Evolutionary conservation across 2,329 filamentous ascomycete genomes (phyloP).

Genomic region (Neofusicoccum ribis): DNA sequence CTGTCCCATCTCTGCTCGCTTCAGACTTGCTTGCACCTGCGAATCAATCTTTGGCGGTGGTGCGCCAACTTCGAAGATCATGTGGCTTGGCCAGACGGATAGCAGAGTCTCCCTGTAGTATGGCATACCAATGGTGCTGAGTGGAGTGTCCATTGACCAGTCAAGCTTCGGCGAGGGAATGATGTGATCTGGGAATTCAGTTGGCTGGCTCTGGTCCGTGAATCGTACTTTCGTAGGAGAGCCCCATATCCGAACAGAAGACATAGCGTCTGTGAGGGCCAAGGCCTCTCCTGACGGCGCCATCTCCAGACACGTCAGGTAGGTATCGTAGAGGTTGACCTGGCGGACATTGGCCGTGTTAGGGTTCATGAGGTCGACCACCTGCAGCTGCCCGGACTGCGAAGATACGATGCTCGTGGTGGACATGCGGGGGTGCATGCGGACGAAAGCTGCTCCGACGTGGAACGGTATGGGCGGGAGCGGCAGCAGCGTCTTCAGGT

Average conservation of each 20-base stretch:
- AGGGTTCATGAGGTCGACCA: slow-evolving; percentile 92
- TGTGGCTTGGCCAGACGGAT: slow-evolving; percentile 85
- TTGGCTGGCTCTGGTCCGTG: slow-evolving; percentile 74
- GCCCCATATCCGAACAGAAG: slow-evolving; percentile 82
- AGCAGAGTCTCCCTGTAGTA: slow-evolving; percentile 87
- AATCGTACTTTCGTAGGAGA: slow-evolving; percentile 84
- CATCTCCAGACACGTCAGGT: slow-evolving; percentile 79
- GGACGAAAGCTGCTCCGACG: slow-evolving; percentile 87
- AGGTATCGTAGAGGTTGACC: slow-evolving; percentile 70
- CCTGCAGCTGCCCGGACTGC: slow-evolving; percentile 88
- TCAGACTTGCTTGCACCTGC: slow-evolving; percentile 67
- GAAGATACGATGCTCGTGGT: slow-evolving; percentile 94
- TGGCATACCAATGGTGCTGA: slow-evolving; percentile 86
- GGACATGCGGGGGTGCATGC: slow-evolving; percentile 94
- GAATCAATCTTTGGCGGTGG: slow-evolving; percentile 75
- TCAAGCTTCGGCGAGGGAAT: slow-evolving; percentile 63
- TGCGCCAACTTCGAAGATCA: slow-evolving; percentile 81
- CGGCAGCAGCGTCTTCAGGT: slow-evolving; percentile 85
- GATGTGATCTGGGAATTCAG: slow-evolving; percentile 70
- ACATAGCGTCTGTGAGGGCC: slow-evolving; percentile 76
- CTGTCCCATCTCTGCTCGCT: slow-evolving; percentile 71
- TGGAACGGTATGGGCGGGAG: slow-evolving; percentile 91
- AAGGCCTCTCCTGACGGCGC: slow-evolving; percentile 85
- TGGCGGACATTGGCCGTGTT: slow-evolving; percentile 84
- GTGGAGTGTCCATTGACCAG: slow-evolving; percentile 71